Percentiles rank a stretch among this genome's conserved stretches.
Conservation (phyloP, 306 rosid species). For the Purshia tridentata region DNA sequence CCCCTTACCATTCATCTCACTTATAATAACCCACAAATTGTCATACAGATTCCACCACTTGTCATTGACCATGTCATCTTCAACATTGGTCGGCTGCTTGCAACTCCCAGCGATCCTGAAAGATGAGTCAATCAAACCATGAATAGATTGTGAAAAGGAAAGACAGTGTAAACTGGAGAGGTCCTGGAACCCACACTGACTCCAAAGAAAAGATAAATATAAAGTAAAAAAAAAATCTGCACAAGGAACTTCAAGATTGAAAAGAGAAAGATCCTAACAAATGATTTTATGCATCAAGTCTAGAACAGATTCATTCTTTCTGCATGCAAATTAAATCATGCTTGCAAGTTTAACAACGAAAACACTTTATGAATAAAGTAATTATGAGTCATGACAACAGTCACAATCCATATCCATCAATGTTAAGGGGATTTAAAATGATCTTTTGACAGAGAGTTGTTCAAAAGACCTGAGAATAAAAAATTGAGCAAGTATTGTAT, state of each 20-base stretch:
- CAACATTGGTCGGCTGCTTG: conserved; percentile 45
- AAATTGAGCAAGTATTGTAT: too few species aligned
- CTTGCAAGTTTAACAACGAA: not conserved
- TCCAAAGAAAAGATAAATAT: not conserved
- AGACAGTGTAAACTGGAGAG: not conserved
- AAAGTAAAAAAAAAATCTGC: not conserved
- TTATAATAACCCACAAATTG: conserved; percentile 68
- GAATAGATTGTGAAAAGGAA: conserved; percentile 2
- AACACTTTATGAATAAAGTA: not conserved
- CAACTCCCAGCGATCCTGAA: conserved; percentile 47
- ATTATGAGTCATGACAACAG: too few species aligned
- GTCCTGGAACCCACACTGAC: not conserved
- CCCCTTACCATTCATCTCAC: conserved; percentile 86
- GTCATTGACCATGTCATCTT: conserved; percentile 56
- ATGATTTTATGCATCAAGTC: not conserved
- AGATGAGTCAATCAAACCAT: conserved; percentile 23
- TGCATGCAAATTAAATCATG: not conserved
- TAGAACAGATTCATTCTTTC: not conserved
- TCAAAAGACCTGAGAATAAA: too few species aligned
- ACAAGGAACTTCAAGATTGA: not conserved
- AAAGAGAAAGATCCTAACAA: not conserved
- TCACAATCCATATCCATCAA: not conserved
- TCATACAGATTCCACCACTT: conserved; percentile 90
- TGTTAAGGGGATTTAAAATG: not conserved
- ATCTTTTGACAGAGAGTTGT: not conserved